Conservation (phyloP, 441 rosid genomes). For the Arabidopsis lyrata region DNA sequence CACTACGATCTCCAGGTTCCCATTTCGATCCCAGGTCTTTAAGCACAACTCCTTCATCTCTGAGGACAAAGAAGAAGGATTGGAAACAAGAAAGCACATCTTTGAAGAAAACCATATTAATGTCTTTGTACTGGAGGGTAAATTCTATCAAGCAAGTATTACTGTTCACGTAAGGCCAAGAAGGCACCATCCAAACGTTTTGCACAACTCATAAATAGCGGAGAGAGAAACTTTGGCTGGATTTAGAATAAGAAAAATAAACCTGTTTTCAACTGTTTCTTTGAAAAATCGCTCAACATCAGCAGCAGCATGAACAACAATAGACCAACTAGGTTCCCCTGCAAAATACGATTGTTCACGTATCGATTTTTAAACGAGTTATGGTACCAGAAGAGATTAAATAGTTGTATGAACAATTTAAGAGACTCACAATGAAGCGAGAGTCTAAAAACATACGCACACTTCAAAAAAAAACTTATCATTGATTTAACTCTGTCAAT, state of each 20-base stretch:
- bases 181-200: constrained; percentile 20
- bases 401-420: not conserved
- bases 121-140: constrained; percentile 4
- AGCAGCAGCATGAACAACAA: constrained; percentile 61
- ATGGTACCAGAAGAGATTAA: not conserved
- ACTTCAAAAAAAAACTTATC: not conserved
- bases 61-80: constrained; percentile 41
- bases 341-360: constrained; percentile 35
- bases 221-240: constrained; percentile 4
- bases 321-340: constrained; percentile 94
- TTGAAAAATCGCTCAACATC: constrained; percentile 83
- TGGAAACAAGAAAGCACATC: constrained; percentile 8
- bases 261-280: constrained; percentile 94
- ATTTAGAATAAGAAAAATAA: constrained; percentile 32
- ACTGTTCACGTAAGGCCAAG: constrained; percentile 24
- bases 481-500: not conserved
- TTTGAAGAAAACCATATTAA: not conserved
- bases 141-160: constrained; percentile 11
- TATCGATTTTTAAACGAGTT: not conserved
- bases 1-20: constrained; percentile 99
- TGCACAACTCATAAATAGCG: not conserved
- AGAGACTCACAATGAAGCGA: constrained; percentile 8
- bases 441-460: not conserved
- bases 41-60: constrained; percentile 92
- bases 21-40: constrained; percentile 94